Conservation (phyloP, 768 basidiomycete genomes). For the Collybiopsis luxurians region DNA sequence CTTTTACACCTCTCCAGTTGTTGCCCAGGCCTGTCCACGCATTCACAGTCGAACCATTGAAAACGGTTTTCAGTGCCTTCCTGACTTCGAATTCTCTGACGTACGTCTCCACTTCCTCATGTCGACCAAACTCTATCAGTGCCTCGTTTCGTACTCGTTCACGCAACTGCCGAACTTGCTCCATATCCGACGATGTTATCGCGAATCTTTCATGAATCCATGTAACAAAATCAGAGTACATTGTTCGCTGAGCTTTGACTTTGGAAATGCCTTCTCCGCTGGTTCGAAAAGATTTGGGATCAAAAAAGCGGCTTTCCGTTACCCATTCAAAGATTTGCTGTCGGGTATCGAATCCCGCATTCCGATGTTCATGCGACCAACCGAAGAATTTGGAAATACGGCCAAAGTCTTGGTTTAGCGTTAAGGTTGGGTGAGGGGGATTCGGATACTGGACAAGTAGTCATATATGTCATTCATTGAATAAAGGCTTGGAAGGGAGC, state of each 20-base stretch:
- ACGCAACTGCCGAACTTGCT: slow-evolving; percentile 18
- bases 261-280: slow-evolving; percentile 38
- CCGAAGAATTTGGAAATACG: slow-evolving; percentile 56
- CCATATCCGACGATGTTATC: slow-evolving; percentile 12
- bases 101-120: slow-evolving; percentile 41
- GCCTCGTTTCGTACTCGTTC: slow-evolving; percentile 39
- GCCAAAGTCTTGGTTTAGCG: slow-evolving; percentile 47
- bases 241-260: slow-evolving; percentile 43
- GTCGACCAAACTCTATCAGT: slow-evolving; percentile 49
- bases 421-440: slow-evolving; percentile 41
- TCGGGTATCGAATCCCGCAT: slow-evolving; percentile 52
- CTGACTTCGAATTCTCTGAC: slow-evolving; percentile 23
- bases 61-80: slow-evolving; percentile 38
- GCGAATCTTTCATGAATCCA: slow-evolving; percentile 37
- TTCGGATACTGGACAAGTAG: slow-evolving; percentile 30
- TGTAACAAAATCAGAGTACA: slow-evolving; percentile 58
- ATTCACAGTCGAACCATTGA: slow-evolving; percentile 48
- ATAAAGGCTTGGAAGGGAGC: neutral
- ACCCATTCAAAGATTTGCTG: slow-evolving; percentile 59
- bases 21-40: slow-evolving; percentile 49
- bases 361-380: slow-evolving; percentile 50
- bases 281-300: slow-evolving; percentile 34
- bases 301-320: slow-evolving; percentile 50
- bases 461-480: too few relatives aligned
- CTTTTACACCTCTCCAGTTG: slow-evolving; percentile 43